Evolutionary conservation across 192 early-diverging fungal species (phyloP), one percentile per base, ranked within the genome.

Genomic region (Umbelopsis isabellina): DNA sequence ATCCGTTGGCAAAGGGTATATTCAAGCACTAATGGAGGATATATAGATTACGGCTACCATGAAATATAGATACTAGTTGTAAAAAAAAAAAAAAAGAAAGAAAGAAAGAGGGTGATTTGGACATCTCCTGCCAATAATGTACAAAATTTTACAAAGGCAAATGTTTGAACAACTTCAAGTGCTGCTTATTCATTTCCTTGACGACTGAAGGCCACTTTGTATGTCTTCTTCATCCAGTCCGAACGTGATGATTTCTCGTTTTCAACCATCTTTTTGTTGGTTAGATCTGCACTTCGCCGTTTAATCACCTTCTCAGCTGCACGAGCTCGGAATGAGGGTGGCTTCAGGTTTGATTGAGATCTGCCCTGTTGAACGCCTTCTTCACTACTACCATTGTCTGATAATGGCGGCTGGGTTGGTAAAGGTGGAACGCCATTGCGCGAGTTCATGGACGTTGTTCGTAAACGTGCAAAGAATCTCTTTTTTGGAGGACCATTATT

Each of bases 251-350:
- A 4, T 61, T 33, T 61, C 33, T 61, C 55, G 16, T 7, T 30
- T 2, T 61, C 55, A 2, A 30, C 25, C 12, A 13, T 15, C 25
- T 25, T 61, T 61, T 61, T 61, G 55, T 61, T 61, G 27, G 30
- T 1, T 7, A 61, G 12, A 61, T 61, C 55, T 7, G 16, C 30
- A 25, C 55, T 61, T n/a, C 55, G 27, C 2, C 55, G 55, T 12
- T 61, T 61, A 18, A 61, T 61, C 18, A 61, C 55, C 30, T 35
- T 61, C 27, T 61, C 55, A n/a, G 55, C 55, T 33, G 55, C 55
- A 15, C 55, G 55, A 16, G 55, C 55, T 30, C 55, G 25, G 33
- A 61, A 61, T 16, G 55, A 61, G n/a, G 55, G 55, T 4, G 25
- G 30, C 16, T 61, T 61, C 30, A 35, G 1, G 1, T 61, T 22